These are phyloP conservation scores for Cutaneotrichosporon dermatis DNA, from an alignment of 1,284 basidiomycete species.

Conservation along the genomic window DNA sequence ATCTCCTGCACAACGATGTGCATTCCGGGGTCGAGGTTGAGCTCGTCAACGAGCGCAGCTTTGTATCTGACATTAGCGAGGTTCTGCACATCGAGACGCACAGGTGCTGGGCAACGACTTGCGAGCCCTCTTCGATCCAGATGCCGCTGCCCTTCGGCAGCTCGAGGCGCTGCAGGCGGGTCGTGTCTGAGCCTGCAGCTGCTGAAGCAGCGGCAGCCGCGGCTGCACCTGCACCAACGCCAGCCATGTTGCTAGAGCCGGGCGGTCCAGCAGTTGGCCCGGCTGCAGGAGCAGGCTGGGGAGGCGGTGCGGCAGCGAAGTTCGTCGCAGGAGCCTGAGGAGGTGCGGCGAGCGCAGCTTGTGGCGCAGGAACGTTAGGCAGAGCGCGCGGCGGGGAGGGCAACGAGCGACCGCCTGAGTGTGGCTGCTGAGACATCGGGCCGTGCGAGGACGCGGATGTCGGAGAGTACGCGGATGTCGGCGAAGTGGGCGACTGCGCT, in stretches of 20 bases:
- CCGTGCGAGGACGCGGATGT: not conserved
- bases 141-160: constrained; percentile 1
- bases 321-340: not conserved
- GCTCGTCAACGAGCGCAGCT: constrained; percentile 44
- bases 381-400: constrained; percentile 1
- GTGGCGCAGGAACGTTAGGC: not conserved
- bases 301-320: not conserved
- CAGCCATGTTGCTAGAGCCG: not conserved
- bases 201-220: not conserved
- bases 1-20: constrained; percentile 36
- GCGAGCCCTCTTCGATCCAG: constrained; percentile 6
- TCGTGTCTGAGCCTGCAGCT: not conserved
- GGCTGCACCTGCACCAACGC: not conserved
- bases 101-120: constrained; percentile 10
- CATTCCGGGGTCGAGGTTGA: constrained; percentile 46
- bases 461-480: not conserved
- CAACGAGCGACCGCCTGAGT: too few species aligned
- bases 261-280: not conserved
- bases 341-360: not conserved
- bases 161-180: not conserved
- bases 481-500: not conserved
- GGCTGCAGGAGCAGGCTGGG: not conserved
- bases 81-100: not conserved
- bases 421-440: not conserved
- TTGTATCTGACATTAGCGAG: constrained; percentile 26